Conservation (phyloP, 805 yeast species). For the Vanderwaltozyma verrucispora region DNA sequence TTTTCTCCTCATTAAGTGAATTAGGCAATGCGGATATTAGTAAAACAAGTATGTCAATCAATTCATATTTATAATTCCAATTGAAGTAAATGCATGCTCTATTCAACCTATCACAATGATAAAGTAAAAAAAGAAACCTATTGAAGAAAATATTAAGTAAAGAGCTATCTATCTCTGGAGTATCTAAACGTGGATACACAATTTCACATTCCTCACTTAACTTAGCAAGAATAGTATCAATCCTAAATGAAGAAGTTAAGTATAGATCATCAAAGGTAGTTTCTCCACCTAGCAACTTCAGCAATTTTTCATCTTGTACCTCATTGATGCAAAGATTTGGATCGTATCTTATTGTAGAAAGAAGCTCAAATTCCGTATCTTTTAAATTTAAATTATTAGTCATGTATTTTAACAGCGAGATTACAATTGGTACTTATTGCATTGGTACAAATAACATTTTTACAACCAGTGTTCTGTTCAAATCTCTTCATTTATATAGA, state of each 20-base stretch:
- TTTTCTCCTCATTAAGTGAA: background rate
- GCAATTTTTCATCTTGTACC: background rate
- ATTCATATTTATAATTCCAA: conserved; percentile 36
- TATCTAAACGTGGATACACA: too few species aligned
- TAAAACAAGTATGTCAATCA: conserved; percentile 30
- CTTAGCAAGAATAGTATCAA: too few species aligned
- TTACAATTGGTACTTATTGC: too few species aligned
- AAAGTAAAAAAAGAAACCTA: conserved; percentile 50
- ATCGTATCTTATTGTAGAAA: conserved; percentile 2
- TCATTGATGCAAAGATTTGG: background rate
- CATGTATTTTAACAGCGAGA: too few species aligned
- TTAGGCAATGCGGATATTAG: background rate
- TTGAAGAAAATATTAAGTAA: conserved; percentile 12
- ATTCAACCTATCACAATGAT: conserved; percentile 52
- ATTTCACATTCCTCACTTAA: too few species aligned
- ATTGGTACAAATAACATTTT: too few species aligned
- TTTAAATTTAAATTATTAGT: background rate
- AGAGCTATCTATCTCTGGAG: background rate
- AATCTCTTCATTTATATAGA: too few species aligned
- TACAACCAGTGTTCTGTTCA: too few species aligned
- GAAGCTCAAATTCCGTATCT: background rate
- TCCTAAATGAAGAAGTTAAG: too few species aligned
- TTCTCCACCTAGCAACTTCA: too few species aligned
- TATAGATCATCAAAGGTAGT: too few species aligned
- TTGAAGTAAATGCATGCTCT: conserved; percentile 46